Evolutionary conservation across 2,329 filamentous ascomycete genomes (phyloP).

Genomic region (Curvularia eragrostidis): DNA sequence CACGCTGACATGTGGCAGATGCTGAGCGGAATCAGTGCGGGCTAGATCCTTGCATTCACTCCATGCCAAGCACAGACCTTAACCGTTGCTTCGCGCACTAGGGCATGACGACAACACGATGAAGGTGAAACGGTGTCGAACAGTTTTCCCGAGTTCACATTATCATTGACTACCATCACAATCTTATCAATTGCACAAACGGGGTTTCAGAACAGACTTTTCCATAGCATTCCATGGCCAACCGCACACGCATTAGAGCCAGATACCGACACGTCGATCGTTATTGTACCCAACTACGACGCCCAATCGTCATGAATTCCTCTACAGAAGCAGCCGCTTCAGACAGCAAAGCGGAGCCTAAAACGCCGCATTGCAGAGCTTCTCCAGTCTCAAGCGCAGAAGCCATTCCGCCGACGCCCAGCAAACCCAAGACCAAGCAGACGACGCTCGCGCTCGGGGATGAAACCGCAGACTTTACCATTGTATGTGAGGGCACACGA

Average conservation of each 20-base stretch:
- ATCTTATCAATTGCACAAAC: background rate
- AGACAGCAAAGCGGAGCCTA: background rate
- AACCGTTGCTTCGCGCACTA: no score
- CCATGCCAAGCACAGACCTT: background rate
- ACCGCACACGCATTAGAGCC: background rate
- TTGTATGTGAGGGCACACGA: constrained; percentile 7
- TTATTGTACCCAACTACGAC: background rate
- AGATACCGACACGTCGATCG: background rate
- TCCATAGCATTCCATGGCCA: background rate
- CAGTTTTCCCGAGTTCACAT: background rate
- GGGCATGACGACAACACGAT: background rate
- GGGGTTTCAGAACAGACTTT: background rate
- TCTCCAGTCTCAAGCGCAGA: background rate
- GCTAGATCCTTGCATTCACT: background rate
- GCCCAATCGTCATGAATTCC: constrained; percentile 1
- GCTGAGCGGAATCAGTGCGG: background rate
- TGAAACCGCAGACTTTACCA: constrained; percentile 13
- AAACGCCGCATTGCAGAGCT: constrained; percentile 3
- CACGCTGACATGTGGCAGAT: background rate
- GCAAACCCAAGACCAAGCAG: constrained; percentile 2
- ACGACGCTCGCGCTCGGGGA: constrained; percentile 1
- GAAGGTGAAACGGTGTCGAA: background rate
- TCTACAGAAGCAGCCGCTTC: no score
- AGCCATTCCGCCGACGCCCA: background rate
- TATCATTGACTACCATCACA: background rate